These are phyloP conservation scores for Apiospora phragmitis DNA, from an alignment of 2,329 filamentous ascomycete genomes.

Conservation along the genomic window DNA sequence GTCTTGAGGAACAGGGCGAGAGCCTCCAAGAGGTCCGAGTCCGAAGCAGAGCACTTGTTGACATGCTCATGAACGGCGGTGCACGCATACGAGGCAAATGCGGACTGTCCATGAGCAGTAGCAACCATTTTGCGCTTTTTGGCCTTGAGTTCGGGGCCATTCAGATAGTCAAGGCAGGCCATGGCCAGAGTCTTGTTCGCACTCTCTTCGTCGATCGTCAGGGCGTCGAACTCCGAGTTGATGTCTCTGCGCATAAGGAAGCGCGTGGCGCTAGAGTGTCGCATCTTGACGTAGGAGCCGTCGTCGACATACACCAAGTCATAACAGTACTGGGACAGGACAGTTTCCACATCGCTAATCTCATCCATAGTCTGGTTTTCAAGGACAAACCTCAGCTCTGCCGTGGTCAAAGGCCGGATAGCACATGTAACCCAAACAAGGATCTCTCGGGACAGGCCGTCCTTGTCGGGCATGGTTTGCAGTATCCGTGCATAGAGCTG, in stretches of 20 bases:
- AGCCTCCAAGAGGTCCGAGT: conserved; percentile 24
- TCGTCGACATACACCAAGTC: conserved; percentile 39
- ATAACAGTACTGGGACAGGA: conserved; percentile 32
- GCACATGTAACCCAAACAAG: not conserved
- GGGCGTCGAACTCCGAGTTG: conserved; percentile 30
- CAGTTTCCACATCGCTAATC: conserved; percentile 25
- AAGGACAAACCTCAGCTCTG: not conserved
- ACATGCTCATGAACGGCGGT: conserved; percentile 37
- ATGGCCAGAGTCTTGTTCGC: conserved; percentile 35
- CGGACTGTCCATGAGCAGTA: not conserved
- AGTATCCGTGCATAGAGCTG: conserved; percentile 34
- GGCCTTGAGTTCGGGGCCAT: conserved; percentile 18
- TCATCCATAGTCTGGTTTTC: conserved; percentile 34
- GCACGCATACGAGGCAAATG: conserved; percentile 28
- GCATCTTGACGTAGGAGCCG: conserved; percentile 32
- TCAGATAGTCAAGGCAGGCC: conserved; percentile 35
- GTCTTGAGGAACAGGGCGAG: conserved; percentile 31
- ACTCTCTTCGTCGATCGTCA: conserved; percentile 22
- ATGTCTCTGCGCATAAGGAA: conserved; percentile 27
- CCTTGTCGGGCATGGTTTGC: conserved; percentile 31
- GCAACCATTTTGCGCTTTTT: conserved; percentile 6
- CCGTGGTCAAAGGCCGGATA: not conserved
- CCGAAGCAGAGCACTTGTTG: conserved; percentile 23
- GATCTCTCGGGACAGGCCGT: conserved; percentile 27
- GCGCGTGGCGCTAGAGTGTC: conserved; percentile 39